phyloP scores from a whole-genome alignment of 225 moss, liverwort and hornwort genomes.

The Thuidium tamariscinum region DNA sequence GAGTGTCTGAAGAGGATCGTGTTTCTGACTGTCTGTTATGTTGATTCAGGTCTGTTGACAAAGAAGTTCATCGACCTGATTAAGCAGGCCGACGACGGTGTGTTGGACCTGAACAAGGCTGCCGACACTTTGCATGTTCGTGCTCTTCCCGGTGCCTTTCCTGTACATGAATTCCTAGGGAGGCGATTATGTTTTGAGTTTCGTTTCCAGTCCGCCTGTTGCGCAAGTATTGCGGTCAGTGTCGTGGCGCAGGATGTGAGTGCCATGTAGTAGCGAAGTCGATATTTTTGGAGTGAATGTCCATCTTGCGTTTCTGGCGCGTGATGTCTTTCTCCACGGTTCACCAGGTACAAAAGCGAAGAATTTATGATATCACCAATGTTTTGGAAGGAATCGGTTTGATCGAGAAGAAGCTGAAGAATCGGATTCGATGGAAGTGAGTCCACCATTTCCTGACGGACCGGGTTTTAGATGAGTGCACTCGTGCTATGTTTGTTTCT shows the following conservation, averaged over 20 bases:
- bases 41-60: conserved; percentile 51
- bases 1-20: background rate
- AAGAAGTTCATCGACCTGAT: conserved; percentile 91
- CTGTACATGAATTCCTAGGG: background rate
- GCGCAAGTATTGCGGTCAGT: background rate
- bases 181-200: background rate
- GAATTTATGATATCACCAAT: conserved; percentile 89
- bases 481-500: no score
- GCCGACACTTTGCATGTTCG: conserved; percentile 69
- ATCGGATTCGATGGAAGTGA: conserved; percentile 87
- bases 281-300: background rate
- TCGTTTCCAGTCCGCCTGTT: background rate
- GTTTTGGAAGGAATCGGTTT: conserved; percentile 83
- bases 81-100: conserved; percentile 84
- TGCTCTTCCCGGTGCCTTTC: background rate
- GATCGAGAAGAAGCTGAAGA: conserved; percentile 86
- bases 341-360: conserved; percentile 63
- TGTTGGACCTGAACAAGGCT: conserved; percentile 81
- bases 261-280: background rate
- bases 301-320: background rate
- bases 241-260: background rate
- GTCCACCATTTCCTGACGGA: background rate
- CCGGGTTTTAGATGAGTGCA: background rate
- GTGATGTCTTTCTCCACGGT: background rate
- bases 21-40: background rate